Evolutionary conservation across 2,329 filamentous ascomycete genomes (phyloP), one percentile per base, ranked within the genome.

Genomic region (Clarireedia homoeocarpa): DNA sequence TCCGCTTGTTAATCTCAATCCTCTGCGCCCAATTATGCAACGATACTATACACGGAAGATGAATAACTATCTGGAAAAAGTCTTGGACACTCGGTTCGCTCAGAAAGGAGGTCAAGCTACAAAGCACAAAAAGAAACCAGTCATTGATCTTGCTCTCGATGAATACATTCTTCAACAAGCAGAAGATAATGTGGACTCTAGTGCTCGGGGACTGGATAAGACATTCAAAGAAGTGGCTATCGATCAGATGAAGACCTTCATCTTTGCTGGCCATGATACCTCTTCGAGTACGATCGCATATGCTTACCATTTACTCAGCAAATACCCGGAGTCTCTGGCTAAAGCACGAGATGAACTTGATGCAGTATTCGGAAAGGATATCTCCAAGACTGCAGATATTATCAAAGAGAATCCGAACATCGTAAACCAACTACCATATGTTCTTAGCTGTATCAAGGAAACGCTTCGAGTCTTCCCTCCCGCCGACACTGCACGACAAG

Each of bases 261-360:
- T 64, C 10, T 63, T 65, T 45, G 61, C 60, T 4, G 63, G 64
- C 1, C 62, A 66, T 36, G 64, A 64, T 27, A 62, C 62, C 3
- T 63, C 62, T n/a, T 56, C 59, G 9, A 58, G 58, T 17, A 63
- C 59, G n/a, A 56, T 65, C 6, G 42, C 36, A 6, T 63, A 63
- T 30, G 57, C 48, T 9, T 63, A 62, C 42, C 56, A 65, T 38
- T 44, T 65, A 6, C 52, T 65, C 6, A 53, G 49, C 4, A 53
- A 60, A n/a, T 42, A 65, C 47, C 61, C 62, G 2, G 54, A 60
- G 36, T 55, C 52, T 10, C 30, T 65, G n/a, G 44, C 44, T 5
- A 55, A 50, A 45, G 53, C 65, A n/a, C 57, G 59, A 24, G 56
- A 54, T 7, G 65, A 67, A 42, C 57, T 62, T 39, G 59, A 66